Conservation (phyloP, 495 filamentous ascomycete genomes). For the Bacidia gigantensis region DNA sequence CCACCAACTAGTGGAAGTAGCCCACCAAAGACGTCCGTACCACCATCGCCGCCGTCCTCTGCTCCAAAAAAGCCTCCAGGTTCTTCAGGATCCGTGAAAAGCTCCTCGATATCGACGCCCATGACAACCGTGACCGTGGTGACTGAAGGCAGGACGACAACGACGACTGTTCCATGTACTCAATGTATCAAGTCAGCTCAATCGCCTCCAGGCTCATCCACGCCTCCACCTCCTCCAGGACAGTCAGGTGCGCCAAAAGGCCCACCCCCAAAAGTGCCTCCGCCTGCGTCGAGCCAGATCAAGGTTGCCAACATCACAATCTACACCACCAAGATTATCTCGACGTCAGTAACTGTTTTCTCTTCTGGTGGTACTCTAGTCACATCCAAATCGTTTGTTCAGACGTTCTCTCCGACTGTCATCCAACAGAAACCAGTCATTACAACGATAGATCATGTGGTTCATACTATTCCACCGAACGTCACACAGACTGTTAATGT, state of each 20-base stretch:
- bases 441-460: not conserved
- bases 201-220: not conserved
- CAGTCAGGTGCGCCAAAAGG: not conserved
- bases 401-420: not conserved
- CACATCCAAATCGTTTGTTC: not conserved
- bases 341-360: not conserved
- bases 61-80: not conserved
- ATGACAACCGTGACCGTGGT: not conserved
- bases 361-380: not conserved
- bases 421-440: not conserved
- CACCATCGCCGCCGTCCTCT: not conserved
- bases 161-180: not conserved
- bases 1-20: not conserved
- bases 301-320: not conserved
- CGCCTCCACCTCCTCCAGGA: not conserved
- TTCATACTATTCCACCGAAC: not conserved
- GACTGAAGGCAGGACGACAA: not conserved
- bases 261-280: not conserved
- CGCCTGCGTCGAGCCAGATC: not conserved
- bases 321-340: not conserved
- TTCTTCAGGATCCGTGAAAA: not conserved
- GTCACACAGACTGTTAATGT: not conserved
- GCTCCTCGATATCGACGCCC: not conserved
- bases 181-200: not conserved
- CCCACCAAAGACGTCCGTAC: not conserved